Conservation (phyloP, 1,139 yeast species). For the Pichia sp. region DNA sequence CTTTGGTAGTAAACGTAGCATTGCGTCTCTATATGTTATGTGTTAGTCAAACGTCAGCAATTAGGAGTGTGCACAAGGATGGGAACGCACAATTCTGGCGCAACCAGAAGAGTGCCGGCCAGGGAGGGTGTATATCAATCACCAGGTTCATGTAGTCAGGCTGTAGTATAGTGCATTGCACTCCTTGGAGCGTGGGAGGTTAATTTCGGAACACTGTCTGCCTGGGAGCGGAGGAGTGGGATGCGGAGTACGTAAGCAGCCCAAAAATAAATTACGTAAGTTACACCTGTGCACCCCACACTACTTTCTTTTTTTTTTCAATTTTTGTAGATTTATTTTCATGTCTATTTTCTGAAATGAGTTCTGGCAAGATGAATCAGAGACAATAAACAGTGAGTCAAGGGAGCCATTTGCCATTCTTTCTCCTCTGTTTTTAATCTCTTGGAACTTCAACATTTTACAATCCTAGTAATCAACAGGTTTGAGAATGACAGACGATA, state of each 20-base stretch:
- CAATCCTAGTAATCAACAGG: too few relatives aligned
- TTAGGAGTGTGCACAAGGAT: background rate
- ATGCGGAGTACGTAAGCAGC: background rate
- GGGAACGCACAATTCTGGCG: background rate
- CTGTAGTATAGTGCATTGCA: too few relatives aligned
- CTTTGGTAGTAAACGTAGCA: conserved; percentile 24
- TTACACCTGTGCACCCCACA: background rate
- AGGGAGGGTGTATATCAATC: background rate
- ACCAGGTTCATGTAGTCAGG: conserved; percentile 2
- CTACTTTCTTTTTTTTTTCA: background rate
- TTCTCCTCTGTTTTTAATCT: too few relatives aligned
- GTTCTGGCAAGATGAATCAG: background rate
- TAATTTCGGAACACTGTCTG: conserved; percentile 7
- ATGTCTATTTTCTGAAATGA: background rate
- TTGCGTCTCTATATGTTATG: conserved; percentile 4
- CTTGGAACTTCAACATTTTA: too few relatives aligned
- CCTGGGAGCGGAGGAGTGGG: conserved; percentile 1
- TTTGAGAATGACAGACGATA: conserved; percentile 25
- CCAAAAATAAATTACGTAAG: background rate
- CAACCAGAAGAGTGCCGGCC: background rate
- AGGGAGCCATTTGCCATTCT: too few relatives aligned
- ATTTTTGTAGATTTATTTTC: background rate
- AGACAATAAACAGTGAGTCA: too few relatives aligned
- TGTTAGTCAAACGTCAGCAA: background rate
- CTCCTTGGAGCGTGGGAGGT: conserved; percentile 3